Percentiles rank a stretch among this genome's conserved stretches.
These are phyloP conservation scores for Cytospora mali DNA, from an alignment of 2,329 filamentous ascomycete species.

Conservation along the genomic window DNA sequence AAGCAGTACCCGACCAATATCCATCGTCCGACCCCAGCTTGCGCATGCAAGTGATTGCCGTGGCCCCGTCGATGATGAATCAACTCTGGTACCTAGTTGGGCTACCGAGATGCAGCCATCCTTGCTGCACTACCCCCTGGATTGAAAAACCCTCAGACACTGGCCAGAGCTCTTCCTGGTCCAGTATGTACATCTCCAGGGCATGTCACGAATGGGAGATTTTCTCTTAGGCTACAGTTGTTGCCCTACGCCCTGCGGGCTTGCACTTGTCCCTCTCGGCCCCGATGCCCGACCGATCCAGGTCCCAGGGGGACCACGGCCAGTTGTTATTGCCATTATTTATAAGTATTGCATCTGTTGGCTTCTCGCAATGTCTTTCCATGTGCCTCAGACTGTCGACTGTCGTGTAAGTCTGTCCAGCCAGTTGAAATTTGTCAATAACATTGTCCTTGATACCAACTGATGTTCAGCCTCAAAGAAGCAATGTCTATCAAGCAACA, in stretches of 20 bases:
- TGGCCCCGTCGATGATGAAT: constrained; percentile 17
- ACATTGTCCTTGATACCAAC: background rate
- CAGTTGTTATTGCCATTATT: background rate
- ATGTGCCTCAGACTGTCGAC: background rate
- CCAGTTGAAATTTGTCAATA: background rate
- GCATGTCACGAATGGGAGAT: constrained; percentile 10
- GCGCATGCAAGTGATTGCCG: constrained; percentile 27
- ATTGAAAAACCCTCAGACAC: constrained; percentile 12
- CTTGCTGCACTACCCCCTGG: constrained; percentile 24
- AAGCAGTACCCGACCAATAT: background rate
- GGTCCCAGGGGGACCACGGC: constrained; percentile 7
- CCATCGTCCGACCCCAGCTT: background rate
- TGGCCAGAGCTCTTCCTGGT: background rate
- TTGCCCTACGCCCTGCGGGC: constrained; percentile 15
- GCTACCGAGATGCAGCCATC: constrained; percentile 24
- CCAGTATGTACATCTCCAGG: constrained; percentile 7
- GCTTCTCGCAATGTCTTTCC: constrained; percentile 13
- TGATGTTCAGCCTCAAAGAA: constrained; percentile 14
- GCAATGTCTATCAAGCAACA: constrained; percentile 4
- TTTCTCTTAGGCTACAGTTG: constrained; percentile 2
- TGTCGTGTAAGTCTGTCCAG: background rate
- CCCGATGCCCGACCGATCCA: constrained; percentile 14
- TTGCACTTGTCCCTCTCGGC: constrained; percentile 7
- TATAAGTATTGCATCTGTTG: constrained; percentile 18
- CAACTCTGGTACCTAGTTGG: constrained; percentile 8